Evolutionary conservation across 305 asterid genomes (phyloP), one percentile per base, ranked within the genome.

Genomic region (Rubia tinctorum): DNA sequence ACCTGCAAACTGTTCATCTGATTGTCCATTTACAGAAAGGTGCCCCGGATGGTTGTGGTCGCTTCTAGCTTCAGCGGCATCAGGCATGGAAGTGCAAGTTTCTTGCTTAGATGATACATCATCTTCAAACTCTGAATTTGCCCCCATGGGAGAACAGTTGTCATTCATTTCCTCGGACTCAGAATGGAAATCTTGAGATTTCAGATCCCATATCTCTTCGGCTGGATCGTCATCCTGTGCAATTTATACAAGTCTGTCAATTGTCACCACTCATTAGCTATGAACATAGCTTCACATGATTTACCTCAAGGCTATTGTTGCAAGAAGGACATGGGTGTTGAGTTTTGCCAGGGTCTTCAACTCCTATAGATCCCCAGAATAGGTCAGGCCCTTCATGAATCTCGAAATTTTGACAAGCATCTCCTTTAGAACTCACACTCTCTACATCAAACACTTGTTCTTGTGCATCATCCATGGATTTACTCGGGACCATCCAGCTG

Each of bases 371-470:
- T 23, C 20, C 40, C 44, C 34, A 34, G 64, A 25, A 20, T 37
- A 62, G 60, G 37, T 23, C 70, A 18, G 67, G 71, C 61, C n/a
- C 78, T 61, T 77, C 76, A 40, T 77, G 71, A 8, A 56, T 66
- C 70, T 49, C 60, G 43, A 42, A 56, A 37, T 66, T 69, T 37
- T 43, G 45, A 30, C 62, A 74, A 67, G 68, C 72, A 78, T 47
- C 67, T 18, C 80, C 75, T 75, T 81, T 84, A 2, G 90, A 82
- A 71, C 66, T 71, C 17, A 80, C 69, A 56, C 80, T 69, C 20
- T 51, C 73, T 27, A 9, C 44, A 34, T 69, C 73, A 27, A 69
- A 27, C 34, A 56, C 76, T 65, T 80, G 86, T 59, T 83, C 90
- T 59, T 86, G 83, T 5, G 72, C 13, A 74, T 1, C 76, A 82